Percentiles rank a stretch among this genome's conserved stretches.
Conservation (phyloP, 108 stramenopile genomes). For the Nannochloropsis oceanica region DNA sequence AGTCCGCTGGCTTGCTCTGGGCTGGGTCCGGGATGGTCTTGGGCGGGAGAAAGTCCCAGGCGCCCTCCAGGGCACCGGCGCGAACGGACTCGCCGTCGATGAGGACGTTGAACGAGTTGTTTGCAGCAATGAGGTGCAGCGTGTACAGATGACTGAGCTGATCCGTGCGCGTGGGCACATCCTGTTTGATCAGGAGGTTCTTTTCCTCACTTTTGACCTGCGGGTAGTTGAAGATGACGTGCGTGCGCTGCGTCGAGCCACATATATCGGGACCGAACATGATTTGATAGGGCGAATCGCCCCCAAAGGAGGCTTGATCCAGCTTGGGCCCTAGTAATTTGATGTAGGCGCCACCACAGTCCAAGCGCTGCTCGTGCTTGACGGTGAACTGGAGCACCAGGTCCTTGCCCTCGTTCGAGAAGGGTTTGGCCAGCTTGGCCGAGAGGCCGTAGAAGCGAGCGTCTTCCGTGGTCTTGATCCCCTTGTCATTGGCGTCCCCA, state of each 20-base stretch:
- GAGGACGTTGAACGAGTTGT: constrained; percentile 90
- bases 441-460: constrained; percentile 87
- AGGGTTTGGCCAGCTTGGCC: constrained; percentile 62
- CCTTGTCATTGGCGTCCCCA: constrained; percentile 63
- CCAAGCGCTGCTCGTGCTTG: constrained; percentile 90
- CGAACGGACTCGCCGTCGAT: constrained; percentile 88
- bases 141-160: constrained; percentile 92
- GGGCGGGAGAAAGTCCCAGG: constrained; percentile 74
- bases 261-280: constrained; percentile 99
- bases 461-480: constrained; percentile 52
- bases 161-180: constrained; percentile 69
- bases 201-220: constrained; percentile 51
- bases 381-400: constrained; percentile 90
- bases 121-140: constrained; percentile 73
- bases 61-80: constrained; percentile 74
- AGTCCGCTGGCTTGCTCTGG: constrained; percentile 45
- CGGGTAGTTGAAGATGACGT: constrained; percentile 90
- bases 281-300: constrained; percentile 85
- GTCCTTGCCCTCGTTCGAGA: constrained; percentile 65
- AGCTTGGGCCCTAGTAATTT: constrained; percentile 46
- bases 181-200: constrained; percentile 85
- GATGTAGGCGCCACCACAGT: constrained; percentile 99
- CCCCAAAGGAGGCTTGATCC: constrained; percentile 63
- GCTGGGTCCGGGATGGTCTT: constrained; percentile 92
- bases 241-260: constrained; percentile 79